Conservation (phyloP, 495 filamentous ascomycete genomes). For the Tuber melanosporum region DNA sequence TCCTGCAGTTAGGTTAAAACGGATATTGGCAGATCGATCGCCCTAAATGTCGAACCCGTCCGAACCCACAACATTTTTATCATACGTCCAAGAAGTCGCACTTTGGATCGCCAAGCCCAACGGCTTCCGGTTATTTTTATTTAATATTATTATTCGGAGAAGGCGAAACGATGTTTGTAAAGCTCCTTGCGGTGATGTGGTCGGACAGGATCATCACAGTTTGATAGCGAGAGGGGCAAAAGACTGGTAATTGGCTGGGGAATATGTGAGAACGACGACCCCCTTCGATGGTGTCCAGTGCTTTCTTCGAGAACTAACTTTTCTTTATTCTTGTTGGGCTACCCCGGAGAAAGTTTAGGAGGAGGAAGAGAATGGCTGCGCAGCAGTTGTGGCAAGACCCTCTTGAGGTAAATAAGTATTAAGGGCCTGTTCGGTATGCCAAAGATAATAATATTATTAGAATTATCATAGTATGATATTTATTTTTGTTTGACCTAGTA, state of each 20-base stretch:
- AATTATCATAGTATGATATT: too few species aligned
- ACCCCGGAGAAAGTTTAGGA: background rate
- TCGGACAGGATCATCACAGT: slow-evolving; percentile 51
- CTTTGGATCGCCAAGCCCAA: too few species aligned
- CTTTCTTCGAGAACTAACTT: background rate
- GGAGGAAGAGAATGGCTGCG: slow-evolving; percentile 47
- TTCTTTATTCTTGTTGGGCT: background rate
- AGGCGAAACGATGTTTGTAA: too few species aligned
- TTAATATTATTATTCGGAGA: too few species aligned
- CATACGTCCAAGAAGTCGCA: too few species aligned
- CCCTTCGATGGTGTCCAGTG: slow-evolving; percentile 36
- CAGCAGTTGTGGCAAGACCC: slow-evolving; percentile 57
- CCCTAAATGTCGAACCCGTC: too few species aligned
- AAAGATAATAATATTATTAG: too few species aligned
- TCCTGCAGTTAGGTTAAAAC: background rate
- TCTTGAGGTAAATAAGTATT: slow-evolving; percentile 50
- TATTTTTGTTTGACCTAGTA: too few species aligned
- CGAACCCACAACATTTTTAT: too few species aligned
- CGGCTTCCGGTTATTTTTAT: too few species aligned
- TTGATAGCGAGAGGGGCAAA: slow-evolving; percentile 51
- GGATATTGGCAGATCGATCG: background rate
- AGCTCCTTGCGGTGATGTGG: slow-evolving; percentile 21
- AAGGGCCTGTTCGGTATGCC: too few species aligned
- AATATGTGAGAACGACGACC: slow-evolving; percentile 44
- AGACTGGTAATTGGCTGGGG: slow-evolving; percentile 54